Evolutionary conservation across 768 basidiomycete species (phyloP), one percentile per base, ranked within the genome.

Genomic region (Serendipita sp.): DNA sequence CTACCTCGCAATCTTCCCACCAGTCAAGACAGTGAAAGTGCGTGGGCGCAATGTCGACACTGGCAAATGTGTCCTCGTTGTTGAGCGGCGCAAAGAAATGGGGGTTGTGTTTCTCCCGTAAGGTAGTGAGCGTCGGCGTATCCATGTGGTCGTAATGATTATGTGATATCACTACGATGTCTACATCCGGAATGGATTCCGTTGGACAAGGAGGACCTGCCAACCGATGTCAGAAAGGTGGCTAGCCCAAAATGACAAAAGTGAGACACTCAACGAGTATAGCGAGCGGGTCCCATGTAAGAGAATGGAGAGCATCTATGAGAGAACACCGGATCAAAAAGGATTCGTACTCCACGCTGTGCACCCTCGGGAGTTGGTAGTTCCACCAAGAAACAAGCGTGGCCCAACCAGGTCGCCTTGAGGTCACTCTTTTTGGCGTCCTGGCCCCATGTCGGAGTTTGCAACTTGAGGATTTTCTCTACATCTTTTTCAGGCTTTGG

Each of bases 1-100:
- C 38, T 11, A 71, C 45, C 24, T 70, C 65, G 41, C 76, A 66
- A 16, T 76, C 71, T 22, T 81, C 77, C 81, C 83, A 84, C 84
- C 84, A 86, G 69, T 86, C 84, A 68, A 85, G 71, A 67, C 79
- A 78, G 62, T 81, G 77, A 7, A 77, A 73, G 48, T 78, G 69
- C 3, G 70, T 68, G 0, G 69, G 65, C 0, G 75, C 73, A 28
- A 81, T 71, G 3, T 75, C 75, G 16, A 79, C 68, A 3, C 67
- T 67, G 2, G 67, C 65, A 68, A 84, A 76, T 68, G 71, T 78
- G 4, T 68, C 58, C 1, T 67, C 68, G 66, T 83, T 84, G 41
- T 81, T 81, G 13, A 84, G 74, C 0, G 82, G 81, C 0, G 81
- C 76, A 66, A 85, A 83, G 68, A 84, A 75, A 65, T 81, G 79